Evolutionary conservation across 2,329 filamentous ascomycete genomes (phyloP).

Genomic region (Beauveria sp.): DNA sequence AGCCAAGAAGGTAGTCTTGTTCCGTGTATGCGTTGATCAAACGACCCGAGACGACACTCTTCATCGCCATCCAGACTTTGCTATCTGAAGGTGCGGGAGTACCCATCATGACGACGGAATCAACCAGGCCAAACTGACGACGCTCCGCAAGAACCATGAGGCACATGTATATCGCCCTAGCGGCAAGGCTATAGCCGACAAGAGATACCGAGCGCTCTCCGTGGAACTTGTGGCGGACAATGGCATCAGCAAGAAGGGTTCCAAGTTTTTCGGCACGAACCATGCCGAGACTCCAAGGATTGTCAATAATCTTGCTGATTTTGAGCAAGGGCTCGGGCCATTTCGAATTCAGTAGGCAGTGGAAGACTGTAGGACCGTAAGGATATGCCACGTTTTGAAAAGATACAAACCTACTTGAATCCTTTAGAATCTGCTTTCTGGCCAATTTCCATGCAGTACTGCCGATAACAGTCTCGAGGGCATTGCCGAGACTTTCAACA

Average conservation of each 20-base stretch:
- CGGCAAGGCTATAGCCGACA: constrained; percentile 75
- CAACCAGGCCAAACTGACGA: constrained; percentile 76
- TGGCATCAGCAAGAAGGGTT: constrained; percentile 67
- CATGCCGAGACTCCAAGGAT: constrained; percentile 72
- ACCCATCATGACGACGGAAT: constrained; percentile 80
- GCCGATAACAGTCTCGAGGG: constrained; percentile 69
- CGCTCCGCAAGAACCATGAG: constrained; percentile 72
- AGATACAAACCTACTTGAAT: constrained; percentile 35
- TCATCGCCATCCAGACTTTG: constrained; percentile 68
- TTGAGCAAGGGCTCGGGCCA: constrained; percentile 60
- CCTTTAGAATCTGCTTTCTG: constrained; percentile 39
- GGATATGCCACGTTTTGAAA: constrained; percentile 9
- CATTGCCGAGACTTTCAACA: constrained; percentile 67
- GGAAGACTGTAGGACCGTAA: constrained; percentile 35
- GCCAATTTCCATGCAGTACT: constrained; percentile 73
- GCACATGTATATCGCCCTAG: constrained; percentile 77
- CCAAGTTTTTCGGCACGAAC: constrained; percentile 66
- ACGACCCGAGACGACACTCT: constrained; percentile 71
- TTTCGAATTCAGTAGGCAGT: constrained; percentile 47
- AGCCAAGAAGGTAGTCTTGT: constrained; percentile 81
- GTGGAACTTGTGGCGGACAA: constrained; percentile 69
- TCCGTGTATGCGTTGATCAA: constrained; percentile 87
- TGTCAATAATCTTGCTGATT: constrained; percentile 69
- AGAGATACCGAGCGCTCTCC: constrained; percentile 76
- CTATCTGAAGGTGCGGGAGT: constrained; percentile 67